phyloP scores from a whole-genome alignment of 768 basidiomycete genomes.

The Tephrocybe sp. region DNA sequence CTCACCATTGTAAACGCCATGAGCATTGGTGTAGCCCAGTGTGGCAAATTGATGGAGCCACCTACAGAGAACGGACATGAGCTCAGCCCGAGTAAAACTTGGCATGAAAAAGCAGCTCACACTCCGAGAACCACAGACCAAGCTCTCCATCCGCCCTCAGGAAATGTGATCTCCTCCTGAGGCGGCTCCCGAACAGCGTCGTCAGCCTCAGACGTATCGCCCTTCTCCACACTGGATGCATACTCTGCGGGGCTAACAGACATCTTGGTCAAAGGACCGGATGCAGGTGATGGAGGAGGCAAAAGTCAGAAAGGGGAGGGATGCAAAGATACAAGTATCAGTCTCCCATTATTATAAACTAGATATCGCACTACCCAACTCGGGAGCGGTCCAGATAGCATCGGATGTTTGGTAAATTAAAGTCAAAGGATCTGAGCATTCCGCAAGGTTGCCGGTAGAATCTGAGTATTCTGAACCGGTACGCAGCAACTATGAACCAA shows the following conservation, averaged over 20 bases:
- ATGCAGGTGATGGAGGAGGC: not conserved
- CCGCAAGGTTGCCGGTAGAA: not conserved
- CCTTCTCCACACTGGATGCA: not conserved
- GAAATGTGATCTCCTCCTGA: constrained; percentile 4
- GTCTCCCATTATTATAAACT: no score
- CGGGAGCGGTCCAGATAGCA: not conserved
- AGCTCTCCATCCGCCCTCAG: constrained; percentile 24
- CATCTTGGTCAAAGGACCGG: not conserved
- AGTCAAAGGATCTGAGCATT: not conserved
- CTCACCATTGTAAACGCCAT: constrained; percentile 22
- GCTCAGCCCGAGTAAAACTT: not conserved
- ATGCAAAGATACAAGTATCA: no score
- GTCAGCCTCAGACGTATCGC: not conserved
- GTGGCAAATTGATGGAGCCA: constrained; percentile 25
- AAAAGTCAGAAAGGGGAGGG: no score
- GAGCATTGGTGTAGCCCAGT: constrained; percentile 23
- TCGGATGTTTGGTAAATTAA: not conserved
- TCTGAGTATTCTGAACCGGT: no score
- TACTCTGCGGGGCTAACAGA: not conserved
- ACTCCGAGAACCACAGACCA: constrained; percentile 26
- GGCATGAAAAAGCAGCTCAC: constrained; percentile 13
- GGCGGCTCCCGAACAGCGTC: not conserved
- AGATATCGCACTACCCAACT: not conserved
- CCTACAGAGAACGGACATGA: constrained; percentile 7
- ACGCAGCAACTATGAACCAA: not conserved